Conservation (phyloP, 2,329 filamentous ascomycete genomes). For the Didymella keratinophila region DNA sequence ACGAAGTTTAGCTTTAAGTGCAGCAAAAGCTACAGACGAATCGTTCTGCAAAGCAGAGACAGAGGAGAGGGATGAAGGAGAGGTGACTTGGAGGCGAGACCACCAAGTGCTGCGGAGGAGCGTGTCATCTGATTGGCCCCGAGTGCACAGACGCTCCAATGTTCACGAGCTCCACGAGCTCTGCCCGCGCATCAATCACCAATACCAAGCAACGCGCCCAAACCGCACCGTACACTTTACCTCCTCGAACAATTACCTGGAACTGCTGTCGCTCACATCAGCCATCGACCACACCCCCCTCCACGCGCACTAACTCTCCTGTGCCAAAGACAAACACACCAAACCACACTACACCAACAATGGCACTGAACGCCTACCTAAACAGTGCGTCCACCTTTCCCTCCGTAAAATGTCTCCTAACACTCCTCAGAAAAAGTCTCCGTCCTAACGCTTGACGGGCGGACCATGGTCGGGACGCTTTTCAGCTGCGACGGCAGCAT, state of each 20-base stretch:
- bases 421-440: constrained; percentile 78
- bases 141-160: constrained; percentile 8
- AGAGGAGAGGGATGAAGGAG: too few species aligned
- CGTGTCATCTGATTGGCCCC: constrained; percentile 3
- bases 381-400: constrained; percentile 45
- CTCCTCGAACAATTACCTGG: too few species aligned
- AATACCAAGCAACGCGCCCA: background rate
- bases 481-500: constrained; percentile 89
- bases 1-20: too few species aligned
- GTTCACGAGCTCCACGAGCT: constrained; percentile 5
- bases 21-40: background rate
- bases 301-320: background rate
- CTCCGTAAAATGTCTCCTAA: background rate
- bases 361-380: constrained; percentile 55
- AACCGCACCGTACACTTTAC: background rate
- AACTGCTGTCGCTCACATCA: too few species aligned
- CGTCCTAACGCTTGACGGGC: constrained; percentile 90
- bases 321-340: background rate
- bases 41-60: background rate
- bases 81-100: background rate
- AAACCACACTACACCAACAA: constrained; percentile 24
- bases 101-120: constrained; percentile 10
- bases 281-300: background rate
- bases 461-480: constrained; percentile 78
- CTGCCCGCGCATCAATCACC: background rate